phyloP scores from a whole-genome alignment of 2,329 filamentous ascomycete species.

The Penicillium polonicum region DNA sequence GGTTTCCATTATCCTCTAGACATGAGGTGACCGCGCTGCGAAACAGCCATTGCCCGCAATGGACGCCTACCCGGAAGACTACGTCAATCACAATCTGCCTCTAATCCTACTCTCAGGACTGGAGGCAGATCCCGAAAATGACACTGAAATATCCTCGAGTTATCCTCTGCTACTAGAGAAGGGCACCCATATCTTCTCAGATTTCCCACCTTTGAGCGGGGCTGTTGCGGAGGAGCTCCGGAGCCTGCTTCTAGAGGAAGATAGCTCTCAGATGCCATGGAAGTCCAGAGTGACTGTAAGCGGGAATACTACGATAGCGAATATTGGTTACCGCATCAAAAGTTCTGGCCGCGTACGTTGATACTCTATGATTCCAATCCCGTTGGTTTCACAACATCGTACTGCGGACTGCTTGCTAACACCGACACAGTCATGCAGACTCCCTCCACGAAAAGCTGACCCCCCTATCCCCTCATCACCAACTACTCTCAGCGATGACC shows the following conservation, averaged over 20 bases:
- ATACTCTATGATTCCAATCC: background rate
- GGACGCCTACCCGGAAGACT: slow-evolving; percentile 58
- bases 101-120: slow-evolving; percentile 81
- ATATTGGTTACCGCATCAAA: slow-evolving; percentile 65
- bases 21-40: slow-evolving; percentile 35
- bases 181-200: slow-evolving; percentile 65
- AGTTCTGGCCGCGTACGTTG: slow-evolving; percentile 75
- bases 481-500: slow-evolving; percentile 51
- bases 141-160: slow-evolving; percentile 33
- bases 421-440: slow-evolving; percentile 47
- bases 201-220: slow-evolving; percentile 65
- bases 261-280: slow-evolving; percentile 67
- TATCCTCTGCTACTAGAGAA: slow-evolving; percentile 56
- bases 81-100: slow-evolving; percentile 83
- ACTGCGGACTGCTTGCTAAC: slow-evolving; percentile 19
- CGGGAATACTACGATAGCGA: slow-evolving; percentile 47
- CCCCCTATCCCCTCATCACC: slow-evolving; percentile 54
- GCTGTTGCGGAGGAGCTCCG: slow-evolving; percentile 65
- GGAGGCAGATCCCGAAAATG: slow-evolving; percentile 40
- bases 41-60: slow-evolving; percentile 39
- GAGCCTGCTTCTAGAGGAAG: slow-evolving; percentile 63
- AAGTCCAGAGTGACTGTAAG: slow-evolving; percentile 53
- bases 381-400: background rate
- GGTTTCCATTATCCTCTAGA: slow-evolving; percentile 14
- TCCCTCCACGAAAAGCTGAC: slow-evolving; percentile 63